Evolutionary conservation across 192 early-diverging fungal species (phyloP).

Genomic region (Rhizoclosmatium sp.): DNA sequence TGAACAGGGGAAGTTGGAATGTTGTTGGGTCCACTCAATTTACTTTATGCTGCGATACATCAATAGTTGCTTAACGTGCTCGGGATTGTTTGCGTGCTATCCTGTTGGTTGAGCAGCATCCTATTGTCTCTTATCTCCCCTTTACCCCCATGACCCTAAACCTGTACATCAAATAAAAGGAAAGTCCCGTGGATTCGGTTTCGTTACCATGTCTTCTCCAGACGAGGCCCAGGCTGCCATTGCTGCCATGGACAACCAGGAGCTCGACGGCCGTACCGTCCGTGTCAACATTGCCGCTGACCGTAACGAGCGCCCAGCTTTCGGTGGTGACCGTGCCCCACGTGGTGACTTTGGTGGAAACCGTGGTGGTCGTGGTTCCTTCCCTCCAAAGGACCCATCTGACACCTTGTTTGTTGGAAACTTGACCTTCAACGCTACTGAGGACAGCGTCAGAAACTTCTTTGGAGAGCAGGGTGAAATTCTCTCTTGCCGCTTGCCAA

Average conservation of each 20-base stretch:
- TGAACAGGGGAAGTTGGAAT: no score
- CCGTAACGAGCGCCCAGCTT: constrained; percentile 34
- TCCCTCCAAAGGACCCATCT: constrained; percentile 48
- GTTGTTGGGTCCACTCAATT: no score
- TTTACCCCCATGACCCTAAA: not conserved
- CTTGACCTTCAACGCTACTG: constrained; percentile 71
- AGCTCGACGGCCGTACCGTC: constrained; percentile 84
- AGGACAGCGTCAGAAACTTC: constrained; percentile 64
- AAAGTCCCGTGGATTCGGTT: constrained; percentile 88
- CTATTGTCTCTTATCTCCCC: constrained; percentile 3
- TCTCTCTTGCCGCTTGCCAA: constrained; percentile 71
- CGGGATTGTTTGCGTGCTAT: no score
- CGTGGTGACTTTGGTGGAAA: constrained; percentile 38
- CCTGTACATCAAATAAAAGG: constrained; percentile 43
- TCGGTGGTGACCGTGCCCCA: constrained; percentile 18
- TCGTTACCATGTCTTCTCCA: constrained; percentile 68
- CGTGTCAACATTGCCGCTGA: constrained; percentile 79
- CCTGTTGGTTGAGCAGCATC: not conserved
- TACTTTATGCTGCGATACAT: no score
- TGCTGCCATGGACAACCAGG: constrained; percentile 67
- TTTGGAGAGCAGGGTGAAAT: constrained; percentile 69
- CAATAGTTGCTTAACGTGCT: no score
- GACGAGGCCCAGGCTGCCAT: constrained; percentile 63
- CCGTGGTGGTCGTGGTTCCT: constrained; percentile 42
- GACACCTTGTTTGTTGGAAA: constrained; percentile 86